Base-by-base conservation (phyloP, 2,329 filamentous ascomycete genomes). In the Pochonia chlamydosporia region DNA sequence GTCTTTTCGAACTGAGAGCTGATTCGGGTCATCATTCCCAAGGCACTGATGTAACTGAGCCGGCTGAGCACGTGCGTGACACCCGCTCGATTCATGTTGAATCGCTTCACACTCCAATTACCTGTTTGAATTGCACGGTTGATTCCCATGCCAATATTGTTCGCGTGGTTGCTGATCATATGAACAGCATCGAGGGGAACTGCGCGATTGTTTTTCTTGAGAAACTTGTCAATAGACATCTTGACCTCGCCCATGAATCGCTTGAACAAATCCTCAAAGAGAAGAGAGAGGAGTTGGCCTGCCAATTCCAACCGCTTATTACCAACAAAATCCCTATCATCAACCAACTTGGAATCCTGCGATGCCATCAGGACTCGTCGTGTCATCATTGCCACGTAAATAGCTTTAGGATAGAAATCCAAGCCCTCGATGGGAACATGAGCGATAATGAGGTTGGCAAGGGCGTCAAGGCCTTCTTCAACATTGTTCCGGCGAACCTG, bases 1-100 rank as follows among this genome's bases (percentile, higher is more conserved):
- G 93, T 97, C 76, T 99, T 99, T 65, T 99, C 93, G 61, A 99
- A 99, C 71, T 99, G 93, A 77, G 88, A 95, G 65, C 87, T 93
- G 60, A 99, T 97, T 66, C 93, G 81, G 13, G 93, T 99, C 93
- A 99, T 99, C 95, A 99, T 99, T 52, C 95, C 95, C 24, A 99
- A 79, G 24, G 93, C 93, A 53, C 87, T 88, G 65, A 99, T 96
- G 63, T 97, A 99, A 66, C 92, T 97, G 47, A 99, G 75, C 53
- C 93, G 83, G 68, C 92, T 97, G 42, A 99, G 75, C 35, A 99
- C 90, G 66, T 99, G 93, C 0, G 95, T 97, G 20, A 99, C 90
- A 62, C 93, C 93, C 20, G 93, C 92, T 63, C 92, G 79, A 62
- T 97, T 95, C 93, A 99, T 99, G 67, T 92, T 90, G 73, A 99